Conservation (phyloP, 1,284 basidiomycete species). For the Rhodotorula sp. region DNA sequence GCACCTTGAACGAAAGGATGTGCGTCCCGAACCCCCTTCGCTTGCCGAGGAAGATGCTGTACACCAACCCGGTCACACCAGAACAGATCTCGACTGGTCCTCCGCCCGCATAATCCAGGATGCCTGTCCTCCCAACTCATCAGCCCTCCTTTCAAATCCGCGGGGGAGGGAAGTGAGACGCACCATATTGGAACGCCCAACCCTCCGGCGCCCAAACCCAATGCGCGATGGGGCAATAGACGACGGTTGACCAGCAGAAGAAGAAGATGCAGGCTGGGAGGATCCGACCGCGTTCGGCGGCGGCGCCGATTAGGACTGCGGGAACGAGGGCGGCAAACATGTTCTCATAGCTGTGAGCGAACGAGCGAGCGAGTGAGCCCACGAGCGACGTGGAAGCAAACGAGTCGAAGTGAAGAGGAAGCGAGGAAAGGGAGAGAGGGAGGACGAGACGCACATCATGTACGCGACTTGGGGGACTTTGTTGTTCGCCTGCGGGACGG, state of each 20-base stretch:
- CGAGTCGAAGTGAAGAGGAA: too few species aligned
- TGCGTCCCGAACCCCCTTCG: constrained; percentile 52
- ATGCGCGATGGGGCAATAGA: constrained; percentile 41
- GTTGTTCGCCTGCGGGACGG: constrained; percentile 62
- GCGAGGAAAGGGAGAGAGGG: too few species aligned
- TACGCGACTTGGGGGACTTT: constrained; percentile 55
- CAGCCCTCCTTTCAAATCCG: constrained; percentile 15
- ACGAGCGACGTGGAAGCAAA: too few species aligned
- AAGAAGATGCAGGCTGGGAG: constrained; percentile 83
- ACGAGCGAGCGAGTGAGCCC: constrained; percentile 69
- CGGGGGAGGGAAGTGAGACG: neutral
- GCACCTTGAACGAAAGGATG: constrained; percentile 47
- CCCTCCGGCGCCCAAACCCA: constrained; percentile 41
- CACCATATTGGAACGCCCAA: constrained; percentile 35
- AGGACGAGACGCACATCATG: constrained; percentile 24
- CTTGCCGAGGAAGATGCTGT: constrained; percentile 49
- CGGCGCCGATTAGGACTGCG: constrained; percentile 68
- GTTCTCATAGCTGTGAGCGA: constrained; percentile 70
- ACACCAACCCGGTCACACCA: constrained; percentile 44
- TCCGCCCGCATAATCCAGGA: constrained; percentile 52
- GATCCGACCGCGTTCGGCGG: constrained; percentile 83
- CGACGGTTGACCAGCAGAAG: constrained; percentile 67
- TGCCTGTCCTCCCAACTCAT: constrained; percentile 42
- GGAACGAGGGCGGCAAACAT: constrained; percentile 74
- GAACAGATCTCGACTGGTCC: constrained; percentile 52